Evolutionary conservation across 208 protist species (phyloP).

Genomic region (Crithidia sp.): DNA sequence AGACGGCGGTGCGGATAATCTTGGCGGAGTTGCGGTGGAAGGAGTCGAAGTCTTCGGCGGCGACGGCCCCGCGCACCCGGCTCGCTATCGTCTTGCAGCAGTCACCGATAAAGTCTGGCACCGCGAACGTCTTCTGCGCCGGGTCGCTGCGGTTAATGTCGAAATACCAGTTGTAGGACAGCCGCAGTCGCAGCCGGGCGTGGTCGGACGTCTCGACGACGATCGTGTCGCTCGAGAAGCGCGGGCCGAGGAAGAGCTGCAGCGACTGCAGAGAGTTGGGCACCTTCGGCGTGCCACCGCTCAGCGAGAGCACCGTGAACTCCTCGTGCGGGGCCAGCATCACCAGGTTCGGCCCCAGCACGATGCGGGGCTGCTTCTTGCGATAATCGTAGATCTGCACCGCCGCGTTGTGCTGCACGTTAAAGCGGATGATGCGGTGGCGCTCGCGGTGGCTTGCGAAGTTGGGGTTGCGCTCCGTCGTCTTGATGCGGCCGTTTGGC

Average conservation of each 20-base stretch:
- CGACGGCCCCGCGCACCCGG: conserved; percentile 95
- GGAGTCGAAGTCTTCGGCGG: conserved; percentile 94
- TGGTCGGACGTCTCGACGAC: conserved; percentile 97
- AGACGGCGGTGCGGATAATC: conserved; percentile 96
- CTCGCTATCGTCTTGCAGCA: conserved; percentile 97
- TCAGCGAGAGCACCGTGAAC: conserved; percentile 95
- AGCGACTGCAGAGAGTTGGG: conserved; percentile 93
- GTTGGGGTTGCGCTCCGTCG: conserved; percentile 29
- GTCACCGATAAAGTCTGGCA: conserved; percentile 98
- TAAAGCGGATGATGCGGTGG: conserved; percentile 92
- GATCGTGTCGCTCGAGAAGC: conserved; percentile 95
- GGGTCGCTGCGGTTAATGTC: conserved; percentile 65
- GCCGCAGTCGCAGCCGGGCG: conserved; percentile 91
- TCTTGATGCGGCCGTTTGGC: conserved; percentile 48
- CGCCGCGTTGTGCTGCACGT: conserved; percentile 95
- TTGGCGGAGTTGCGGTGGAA: conserved; percentile 96
- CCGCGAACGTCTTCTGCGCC: conserved; percentile 59
- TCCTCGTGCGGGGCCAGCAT: conserved; percentile 96
- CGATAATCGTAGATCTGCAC: conserved; percentile 97
- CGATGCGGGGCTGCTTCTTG: conserved; percentile 86
- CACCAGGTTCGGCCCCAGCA: conserved; percentile 94
- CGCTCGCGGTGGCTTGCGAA: conserved; percentile 51
- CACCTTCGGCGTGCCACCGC: conserved; percentile 93
- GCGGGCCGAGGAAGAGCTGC: conserved; percentile 94
- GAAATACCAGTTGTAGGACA: conserved; percentile 98